phyloP scores from a whole-genome alignment of 2,329 filamentous ascomycete species.

The Hymenoscyphus scutula region DNA sequence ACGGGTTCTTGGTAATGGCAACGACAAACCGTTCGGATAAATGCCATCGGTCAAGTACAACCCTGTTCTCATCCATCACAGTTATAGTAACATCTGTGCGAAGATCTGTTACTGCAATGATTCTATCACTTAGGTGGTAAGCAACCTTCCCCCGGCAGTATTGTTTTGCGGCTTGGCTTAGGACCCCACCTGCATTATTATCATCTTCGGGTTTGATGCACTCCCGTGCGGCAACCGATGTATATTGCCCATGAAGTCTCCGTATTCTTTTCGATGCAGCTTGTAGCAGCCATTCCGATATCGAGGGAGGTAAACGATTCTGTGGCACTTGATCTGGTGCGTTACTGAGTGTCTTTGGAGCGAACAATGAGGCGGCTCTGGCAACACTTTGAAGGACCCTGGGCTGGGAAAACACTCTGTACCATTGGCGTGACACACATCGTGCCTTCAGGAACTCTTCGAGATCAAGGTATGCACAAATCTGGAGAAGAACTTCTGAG shows the following conservation, averaged over 20 bases:
- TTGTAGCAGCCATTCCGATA: slow-evolving; percentile 10
- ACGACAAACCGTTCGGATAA: slow-evolving; percentile 25
- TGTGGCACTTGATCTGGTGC: neutral
- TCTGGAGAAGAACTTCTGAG: slow-evolving; percentile 23
- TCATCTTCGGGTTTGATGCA: neutral
- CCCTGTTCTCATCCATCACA: slow-evolving; percentile 16
- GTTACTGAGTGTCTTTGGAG: slow-evolving; percentile 1
- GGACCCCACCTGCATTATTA: neutral
- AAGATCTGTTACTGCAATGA: slow-evolving; percentile 20
- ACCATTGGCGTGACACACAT: slow-evolving; percentile 28
- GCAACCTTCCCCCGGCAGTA: slow-evolving; percentile 29
- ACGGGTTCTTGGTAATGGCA: slow-evolving; percentile 15
- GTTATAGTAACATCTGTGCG: slow-evolving; percentile 8
- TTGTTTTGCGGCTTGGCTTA: slow-evolving; percentile 4
- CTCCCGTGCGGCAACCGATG: slow-evolving; percentile 3
- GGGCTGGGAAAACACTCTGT: slow-evolving; percentile 20
- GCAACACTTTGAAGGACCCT: slow-evolving; percentile 18
- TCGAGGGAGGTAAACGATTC: neutral
- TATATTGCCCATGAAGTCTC: slow-evolving; percentile 12
- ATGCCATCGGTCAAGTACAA: slow-evolving; percentile 16
- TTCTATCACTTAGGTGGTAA: slow-evolving; percentile 7
- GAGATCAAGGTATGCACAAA: slow-evolving; percentile 25
- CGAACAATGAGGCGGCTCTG: slow-evolving; percentile 9
- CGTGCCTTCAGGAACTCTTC: slow-evolving; percentile 27
- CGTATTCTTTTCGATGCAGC: slow-evolving; percentile 10